Conservation (phyloP, 2,329 filamentous ascomycete species). For the Fusarium redolens region DNA sequence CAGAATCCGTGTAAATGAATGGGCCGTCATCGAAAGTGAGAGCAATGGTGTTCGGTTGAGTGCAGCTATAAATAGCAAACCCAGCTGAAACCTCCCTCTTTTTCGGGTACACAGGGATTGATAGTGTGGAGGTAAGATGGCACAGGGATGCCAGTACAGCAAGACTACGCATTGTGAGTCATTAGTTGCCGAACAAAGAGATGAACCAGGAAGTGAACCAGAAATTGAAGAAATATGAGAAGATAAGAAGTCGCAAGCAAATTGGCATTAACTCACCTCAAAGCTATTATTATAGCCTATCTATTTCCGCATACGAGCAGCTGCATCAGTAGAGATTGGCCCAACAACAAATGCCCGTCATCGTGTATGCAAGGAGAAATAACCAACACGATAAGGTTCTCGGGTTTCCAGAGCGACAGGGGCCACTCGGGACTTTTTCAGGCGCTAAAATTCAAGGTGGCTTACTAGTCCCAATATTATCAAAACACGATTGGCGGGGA, state of each 20-base stretch:
- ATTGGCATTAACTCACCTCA: rapidly evolving
- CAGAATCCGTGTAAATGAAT: constrained; percentile 10
- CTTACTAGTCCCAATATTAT: neutral
- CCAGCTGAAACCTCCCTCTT: constrained; percentile 7
- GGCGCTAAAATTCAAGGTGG: neutral
- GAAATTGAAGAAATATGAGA: no score
- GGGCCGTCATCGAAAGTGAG: constrained; percentile 28
- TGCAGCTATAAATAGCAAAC: constrained; percentile 12
- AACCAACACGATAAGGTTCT: neutral
- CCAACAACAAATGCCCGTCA: constrained; percentile 15
- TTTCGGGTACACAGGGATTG: neutral
- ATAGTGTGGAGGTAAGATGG: neutral
- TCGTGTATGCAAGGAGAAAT: constrained; percentile 14
- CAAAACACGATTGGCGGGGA: neutral
- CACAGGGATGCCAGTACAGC: neutral
- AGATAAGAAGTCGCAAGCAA: rapidly evolving
- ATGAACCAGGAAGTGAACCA: no score
- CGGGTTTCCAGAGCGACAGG: constrained; percentile 23
- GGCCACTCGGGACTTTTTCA: neutral
- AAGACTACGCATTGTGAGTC: neutral
- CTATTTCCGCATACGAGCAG: no score
- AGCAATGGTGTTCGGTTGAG: constrained; percentile 5
- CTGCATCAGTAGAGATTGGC: neutral
- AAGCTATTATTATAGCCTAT: neutral
- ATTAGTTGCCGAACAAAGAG: no score